Conservation (phyloP, 306 rosid species). For the Quercus alba region DNA sequence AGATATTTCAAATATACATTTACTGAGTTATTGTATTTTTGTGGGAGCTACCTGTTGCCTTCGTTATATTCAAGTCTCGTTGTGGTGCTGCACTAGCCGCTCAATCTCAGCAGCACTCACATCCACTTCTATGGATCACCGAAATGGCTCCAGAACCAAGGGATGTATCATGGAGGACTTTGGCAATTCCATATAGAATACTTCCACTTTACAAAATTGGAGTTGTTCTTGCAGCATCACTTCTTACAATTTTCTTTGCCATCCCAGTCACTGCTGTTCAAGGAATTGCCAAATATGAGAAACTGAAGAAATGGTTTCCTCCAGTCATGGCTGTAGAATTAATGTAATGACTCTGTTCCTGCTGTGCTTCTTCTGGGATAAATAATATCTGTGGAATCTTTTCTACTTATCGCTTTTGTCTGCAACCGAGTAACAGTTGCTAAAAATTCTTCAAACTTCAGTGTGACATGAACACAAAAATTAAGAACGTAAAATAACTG, state of each 20-base stretch:
- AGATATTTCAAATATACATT: not conserved
- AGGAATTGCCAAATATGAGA: conserved; percentile 90
- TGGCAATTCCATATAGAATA: conserved; percentile 50
- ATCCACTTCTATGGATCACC: conserved; percentile 82
- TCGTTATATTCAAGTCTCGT: conserved; percentile 82
- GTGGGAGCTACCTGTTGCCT: conserved; percentile 84
- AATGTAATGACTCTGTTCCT: conserved; percentile 50
- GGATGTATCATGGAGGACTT: conserved; percentile 89
- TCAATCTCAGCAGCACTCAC: conserved; percentile 73
- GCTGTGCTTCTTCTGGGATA: not conserved
- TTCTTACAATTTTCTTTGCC: conserved; percentile 81
- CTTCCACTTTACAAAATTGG: conserved; percentile 65
- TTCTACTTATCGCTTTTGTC: not conserved
- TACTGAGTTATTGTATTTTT: not conserved
- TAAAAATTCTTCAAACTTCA: too few relatives aligned
- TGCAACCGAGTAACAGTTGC: too few relatives aligned
- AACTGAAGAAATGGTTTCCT: conserved; percentile 89
- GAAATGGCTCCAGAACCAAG: conserved; percentile 87
- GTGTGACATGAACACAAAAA: too few relatives aligned
- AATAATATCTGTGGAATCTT: not conserved
- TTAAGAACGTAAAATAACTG: too few relatives aligned
- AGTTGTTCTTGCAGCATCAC: conserved; percentile 58
- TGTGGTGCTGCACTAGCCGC: conserved; percentile 66
- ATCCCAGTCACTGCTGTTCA: conserved; percentile 92
- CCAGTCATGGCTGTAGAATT: conserved; percentile 81